Evolutionary conservation across 768 basidiomycete species (phyloP), one percentile per base, ranked within the genome.

Genomic region (Mycena haematopus): DNA sequence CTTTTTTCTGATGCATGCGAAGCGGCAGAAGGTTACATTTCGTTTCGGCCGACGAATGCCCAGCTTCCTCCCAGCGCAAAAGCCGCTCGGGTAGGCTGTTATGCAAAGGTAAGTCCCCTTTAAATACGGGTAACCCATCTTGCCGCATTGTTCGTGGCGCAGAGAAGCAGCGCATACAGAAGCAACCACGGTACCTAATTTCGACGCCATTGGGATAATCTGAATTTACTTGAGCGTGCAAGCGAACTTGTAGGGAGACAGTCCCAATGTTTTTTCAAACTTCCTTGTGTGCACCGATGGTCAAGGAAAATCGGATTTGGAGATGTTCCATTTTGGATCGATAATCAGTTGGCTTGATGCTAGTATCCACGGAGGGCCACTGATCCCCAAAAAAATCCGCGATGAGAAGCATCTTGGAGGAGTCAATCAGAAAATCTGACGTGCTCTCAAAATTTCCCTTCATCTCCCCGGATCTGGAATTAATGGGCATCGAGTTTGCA

Each of bases 401-500:
- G 57, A 64, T 49, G 63, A 63, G 62, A 63, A 63, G 55, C 56
- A 33, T 11, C 51, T n/a, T 40, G 13, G 19, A 17, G 19, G 51
- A 55, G 45, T 58, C 52, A 35, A 64, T 64, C 63, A 64, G 63
- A 64, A 64, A 64, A 45, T 57, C 61, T 63, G 63, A 45, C 42
- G 40, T 29, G 4, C 29, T 40, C 21, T 33, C 51, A 46, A 24
- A 50, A 7, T 31, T 31, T 44, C 58, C 40, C 56, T 60, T 46
- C 59, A 58, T 53, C 19, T 22, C 44, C 31, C 24, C 31, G 53
- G 55, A 35, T 36, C 49, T 33, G 52, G 27, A n/a, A 42, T 47
- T 31, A 35, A 47, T 29, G 47, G 44, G 38, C 9, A 53, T 24
- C 40, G 27, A 17, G 21, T 29, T 42, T 56, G 21, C 10, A 24